Conservation (phyloP, 1,139 yeast species). For the Ogataea hybrid region DNA sequence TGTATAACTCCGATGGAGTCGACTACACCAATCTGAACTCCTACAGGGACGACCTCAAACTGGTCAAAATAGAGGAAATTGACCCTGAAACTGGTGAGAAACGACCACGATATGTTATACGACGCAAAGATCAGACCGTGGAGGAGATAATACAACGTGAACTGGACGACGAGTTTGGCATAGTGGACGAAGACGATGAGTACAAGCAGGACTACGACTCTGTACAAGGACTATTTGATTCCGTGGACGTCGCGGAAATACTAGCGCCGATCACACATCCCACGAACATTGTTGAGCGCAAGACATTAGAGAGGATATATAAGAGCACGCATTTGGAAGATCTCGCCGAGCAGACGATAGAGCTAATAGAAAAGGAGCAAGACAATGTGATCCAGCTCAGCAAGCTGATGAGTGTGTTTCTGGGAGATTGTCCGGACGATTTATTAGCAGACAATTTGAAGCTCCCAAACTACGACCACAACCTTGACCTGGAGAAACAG, state of each 20-base stretch:
- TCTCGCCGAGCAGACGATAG: constrained; percentile 70
- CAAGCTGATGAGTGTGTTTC: constrained; percentile 68
- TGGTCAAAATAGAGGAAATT: constrained; percentile 29
- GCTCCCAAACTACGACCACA: constrained; percentile 69
- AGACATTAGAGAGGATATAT: constrained; percentile 67
- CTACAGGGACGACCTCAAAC: constrained; percentile 23
- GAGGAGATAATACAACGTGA: constrained; percentile 27
- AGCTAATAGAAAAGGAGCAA: constrained; percentile 78
- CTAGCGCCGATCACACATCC: constrained; percentile 81
- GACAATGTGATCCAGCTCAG: constrained; percentile 67
- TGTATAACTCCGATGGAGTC: constrained; percentile 36
- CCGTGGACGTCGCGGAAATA: constrained; percentile 48
- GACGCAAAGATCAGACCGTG: constrained; percentile 26
- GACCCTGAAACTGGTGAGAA: constrained; percentile 27
- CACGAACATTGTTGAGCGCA: constrained; percentile 71
- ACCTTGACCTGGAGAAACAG: constrained; percentile 36
- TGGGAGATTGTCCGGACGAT: constrained; percentile 83
- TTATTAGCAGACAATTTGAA: constrained; percentile 62
- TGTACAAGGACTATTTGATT: constrained; percentile 21
- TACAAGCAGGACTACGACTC: constrained; percentile 39
- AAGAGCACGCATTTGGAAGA: constrained; percentile 46
- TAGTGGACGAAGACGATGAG: constrained; percentile 27
- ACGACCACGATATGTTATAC: constrained; percentile 33
- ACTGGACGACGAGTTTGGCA: constrained; percentile 29
- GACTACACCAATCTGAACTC: constrained; percentile 34